Evolutionary conservation across 352 stramenopile species (phyloP).

Genomic region (Thalassiosira hispida): DNA sequence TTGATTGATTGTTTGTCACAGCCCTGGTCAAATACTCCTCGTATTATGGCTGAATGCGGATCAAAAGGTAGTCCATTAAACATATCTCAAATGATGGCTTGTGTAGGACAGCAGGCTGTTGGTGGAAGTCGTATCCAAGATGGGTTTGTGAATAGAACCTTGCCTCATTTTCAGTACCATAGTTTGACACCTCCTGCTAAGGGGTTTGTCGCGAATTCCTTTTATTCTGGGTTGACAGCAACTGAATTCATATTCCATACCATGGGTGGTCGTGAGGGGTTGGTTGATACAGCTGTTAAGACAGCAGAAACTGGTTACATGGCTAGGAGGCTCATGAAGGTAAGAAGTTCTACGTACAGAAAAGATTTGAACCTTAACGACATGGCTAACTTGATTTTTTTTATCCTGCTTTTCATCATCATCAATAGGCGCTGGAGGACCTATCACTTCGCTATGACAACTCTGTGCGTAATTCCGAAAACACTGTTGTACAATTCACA

Average conservation of each 20-base stretch:
- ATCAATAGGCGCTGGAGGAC: conserved; percentile 93
- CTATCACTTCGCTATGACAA: conserved; percentile 87
- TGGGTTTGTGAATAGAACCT: conserved; percentile 97
- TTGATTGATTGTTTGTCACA: conserved; percentile 62
- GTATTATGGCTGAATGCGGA: conserved; percentile 99
- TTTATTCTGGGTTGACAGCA: conserved; percentile 97
- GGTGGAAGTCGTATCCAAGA: conserved; percentile 98
- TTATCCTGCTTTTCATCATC: conserved; percentile 4
- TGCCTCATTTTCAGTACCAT: conserved; percentile 93
- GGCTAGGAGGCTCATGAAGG: conserved; percentile 96
- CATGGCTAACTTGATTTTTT: no score
- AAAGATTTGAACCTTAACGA: no score
- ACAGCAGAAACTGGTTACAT: conserved; percentile 99
- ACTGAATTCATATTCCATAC: conserved; percentile 99
- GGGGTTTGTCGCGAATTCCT: conserved; percentile 99
- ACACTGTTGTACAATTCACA: conserved; percentile 97
- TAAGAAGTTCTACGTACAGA: conserved; percentile 16
- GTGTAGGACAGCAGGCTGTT: conserved; percentile 98
- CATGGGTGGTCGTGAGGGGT: conserved; percentile 97
- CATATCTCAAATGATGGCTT: conserved; percentile 99
- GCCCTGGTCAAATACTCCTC: conserved; percentile 94
- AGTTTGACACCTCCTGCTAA: conserved; percentile 95
- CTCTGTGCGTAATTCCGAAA: conserved; percentile 89
- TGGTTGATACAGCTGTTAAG: conserved; percentile 99
- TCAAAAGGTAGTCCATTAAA: conserved; percentile 99